These are phyloP conservation scores for Mediolabrus comicus DNA, from an alignment of 108 stramenopile genomes.

Conservation along the genomic window DNA sequence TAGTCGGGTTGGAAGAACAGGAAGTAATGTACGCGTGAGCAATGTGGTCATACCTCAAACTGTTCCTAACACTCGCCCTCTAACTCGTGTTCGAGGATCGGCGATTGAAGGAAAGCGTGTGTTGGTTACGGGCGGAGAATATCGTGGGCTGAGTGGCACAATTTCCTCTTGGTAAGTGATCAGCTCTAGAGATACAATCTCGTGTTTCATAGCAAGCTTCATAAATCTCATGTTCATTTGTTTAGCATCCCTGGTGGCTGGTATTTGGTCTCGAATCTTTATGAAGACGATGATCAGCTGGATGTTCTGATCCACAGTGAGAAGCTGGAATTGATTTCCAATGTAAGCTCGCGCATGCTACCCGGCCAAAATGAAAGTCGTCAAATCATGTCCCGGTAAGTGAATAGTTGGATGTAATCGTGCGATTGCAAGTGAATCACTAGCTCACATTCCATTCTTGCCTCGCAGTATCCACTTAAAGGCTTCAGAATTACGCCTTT, in stretches of 20 bases:
- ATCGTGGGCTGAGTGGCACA: slow-evolving; percentile 33
- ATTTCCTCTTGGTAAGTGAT: slow-evolving; percentile 9
- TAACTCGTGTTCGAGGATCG: slow-evolving; percentile 28
- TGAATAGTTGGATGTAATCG: not conserved
- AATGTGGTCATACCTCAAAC: slow-evolving; percentile 26
- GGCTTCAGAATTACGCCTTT: not conserved
- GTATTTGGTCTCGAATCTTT: slow-evolving; percentile 41
- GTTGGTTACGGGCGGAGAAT: slow-evolving; percentile 36
- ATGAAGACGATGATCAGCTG: slow-evolving; percentile 15
- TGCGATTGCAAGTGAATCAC: not conserved
- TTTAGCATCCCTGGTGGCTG: slow-evolving; percentile 43
- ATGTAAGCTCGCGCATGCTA: not conserved
- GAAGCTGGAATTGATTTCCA: slow-evolving; percentile 23
- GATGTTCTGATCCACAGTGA: slow-evolving; percentile 22
- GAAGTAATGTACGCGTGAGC: slow-evolving; percentile 31
- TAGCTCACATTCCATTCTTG: not conserved
- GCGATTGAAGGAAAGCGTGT: slow-evolving; percentile 27
- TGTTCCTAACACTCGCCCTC: slow-evolving; percentile 17
- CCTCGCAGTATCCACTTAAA: not conserved
- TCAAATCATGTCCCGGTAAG: not conserved
- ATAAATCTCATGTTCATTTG: slow-evolving; percentile 6
- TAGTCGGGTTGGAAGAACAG: slow-evolving; percentile 30
- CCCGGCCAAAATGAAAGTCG: not conserved
- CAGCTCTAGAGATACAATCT: not conserved
- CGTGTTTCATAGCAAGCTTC: not conserved